These are phyloP conservation scores for Brassica carinata DNA, from an alignment of 345 rosid species.

Conservation along the genomic window DNA sequence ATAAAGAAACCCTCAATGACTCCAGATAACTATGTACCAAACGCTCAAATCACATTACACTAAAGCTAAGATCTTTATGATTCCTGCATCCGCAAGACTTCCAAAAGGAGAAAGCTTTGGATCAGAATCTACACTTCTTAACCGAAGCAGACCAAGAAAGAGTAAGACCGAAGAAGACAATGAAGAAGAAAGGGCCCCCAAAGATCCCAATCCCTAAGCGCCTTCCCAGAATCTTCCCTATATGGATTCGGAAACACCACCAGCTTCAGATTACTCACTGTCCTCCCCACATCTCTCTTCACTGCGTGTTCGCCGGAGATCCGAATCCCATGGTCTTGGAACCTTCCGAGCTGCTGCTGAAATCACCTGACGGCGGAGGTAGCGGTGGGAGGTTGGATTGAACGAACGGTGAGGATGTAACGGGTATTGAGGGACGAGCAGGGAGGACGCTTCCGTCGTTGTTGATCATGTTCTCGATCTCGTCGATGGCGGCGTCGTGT, in stretches of 20 bases:
- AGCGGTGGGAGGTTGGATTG: slow-evolving; percentile 64
- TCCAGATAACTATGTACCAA: background rate
- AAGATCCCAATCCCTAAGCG: slow-evolving; percentile 96
- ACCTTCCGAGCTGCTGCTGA: slow-evolving; percentile 25
- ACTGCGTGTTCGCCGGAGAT: slow-evolving; percentile 74
- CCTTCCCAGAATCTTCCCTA: slow-evolving; percentile 95
- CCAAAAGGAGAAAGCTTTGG: background rate
- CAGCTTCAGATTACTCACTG: slow-evolving; percentile 89
- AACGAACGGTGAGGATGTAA: slow-evolving; percentile 66
- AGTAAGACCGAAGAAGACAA: slow-evolving; percentile 81
- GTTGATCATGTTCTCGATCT: slow-evolving; percentile 90
- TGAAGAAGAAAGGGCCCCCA: slow-evolving; percentile 98
- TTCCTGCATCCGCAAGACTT: background rate
- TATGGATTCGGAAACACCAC: too few species aligned
- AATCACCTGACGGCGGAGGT: slow-evolving; percentile 39
- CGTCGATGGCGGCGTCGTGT: slow-evolving; percentile 90
- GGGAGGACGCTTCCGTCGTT: slow-evolving; percentile 75
- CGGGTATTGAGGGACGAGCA: slow-evolving; percentile 80
- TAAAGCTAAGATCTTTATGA: background rate
- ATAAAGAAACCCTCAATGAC: background rate
- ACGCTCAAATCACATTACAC: background rate
- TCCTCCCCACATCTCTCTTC: slow-evolving; percentile 91
- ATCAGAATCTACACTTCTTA: slow-evolving; percentile 24
- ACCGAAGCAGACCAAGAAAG: slow-evolving; percentile 59
- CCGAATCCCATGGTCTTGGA: slow-evolving; percentile 49